phyloP scores from a whole-genome alignment of 371 early-diverging fungal species.

The Circinella minor region DNA sequence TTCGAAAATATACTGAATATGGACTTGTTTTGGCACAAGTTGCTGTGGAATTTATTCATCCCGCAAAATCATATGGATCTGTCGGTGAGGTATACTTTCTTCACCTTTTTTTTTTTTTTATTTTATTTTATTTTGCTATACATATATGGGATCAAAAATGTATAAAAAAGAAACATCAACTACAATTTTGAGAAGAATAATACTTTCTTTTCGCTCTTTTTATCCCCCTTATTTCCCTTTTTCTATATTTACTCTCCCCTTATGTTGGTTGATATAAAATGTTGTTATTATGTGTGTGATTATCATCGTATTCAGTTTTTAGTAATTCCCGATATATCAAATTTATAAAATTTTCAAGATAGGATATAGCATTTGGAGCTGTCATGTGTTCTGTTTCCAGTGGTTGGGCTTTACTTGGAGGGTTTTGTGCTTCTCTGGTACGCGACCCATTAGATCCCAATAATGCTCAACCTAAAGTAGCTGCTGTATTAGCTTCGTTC shows the following conservation, averaged over 20 bases:
- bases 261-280: no score
- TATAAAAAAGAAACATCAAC: background rate
- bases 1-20: slow-evolving; percentile 23
- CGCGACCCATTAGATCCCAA: slow-evolving; percentile 26
- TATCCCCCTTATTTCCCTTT: background rate
- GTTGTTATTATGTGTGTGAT: no score
- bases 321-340: background rate
- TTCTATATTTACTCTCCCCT: no score
- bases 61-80: slow-evolving; percentile 47
- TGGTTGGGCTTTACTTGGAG: slow-evolving; percentile 44
- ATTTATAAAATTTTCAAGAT: slow-evolving; percentile 2
- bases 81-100: slow-evolving; percentile 38
- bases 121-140: background rate
- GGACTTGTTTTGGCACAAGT: slow-evolving; percentile 39
- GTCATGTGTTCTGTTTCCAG: slow-evolving; percentile 47
- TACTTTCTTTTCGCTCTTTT: no score
- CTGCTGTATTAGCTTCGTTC: slow-evolving; percentile 34
- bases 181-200: no score
- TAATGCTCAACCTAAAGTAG: slow-evolving; percentile 37
- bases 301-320: background rate
- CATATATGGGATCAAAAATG: background rate
- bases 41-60: slow-evolving; percentile 53
- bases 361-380: slow-evolving; percentile 40
- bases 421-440: slow-evolving; percentile 36
- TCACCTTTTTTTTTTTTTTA: slow-evolving; percentile 6